These are phyloP conservation scores for Medicago ruthenica DNA, from an alignment of 306 rosid species.

Conservation along the genomic window DNA sequence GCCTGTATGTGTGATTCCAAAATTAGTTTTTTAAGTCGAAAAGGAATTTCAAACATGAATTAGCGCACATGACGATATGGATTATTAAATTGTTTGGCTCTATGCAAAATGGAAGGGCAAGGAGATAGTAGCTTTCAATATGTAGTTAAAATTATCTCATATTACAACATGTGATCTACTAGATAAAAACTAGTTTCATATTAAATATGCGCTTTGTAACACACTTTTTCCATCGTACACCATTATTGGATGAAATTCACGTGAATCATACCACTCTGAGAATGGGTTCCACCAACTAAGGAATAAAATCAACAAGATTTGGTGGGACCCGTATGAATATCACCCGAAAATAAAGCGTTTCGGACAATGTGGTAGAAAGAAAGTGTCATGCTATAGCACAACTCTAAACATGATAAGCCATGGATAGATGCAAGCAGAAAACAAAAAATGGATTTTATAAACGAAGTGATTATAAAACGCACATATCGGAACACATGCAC, in stretches of 20 bases:
- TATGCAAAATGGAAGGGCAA: constrained; percentile 28
- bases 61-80: constrained; percentile 17
- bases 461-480: constrained; percentile 7
- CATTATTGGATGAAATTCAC: background rate
- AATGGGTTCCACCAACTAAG: background rate
- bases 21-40: constrained; percentile 37
- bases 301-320: background rate
- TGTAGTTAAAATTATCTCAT: no score
- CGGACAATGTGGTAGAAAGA: background rate
- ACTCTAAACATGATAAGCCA: background rate
- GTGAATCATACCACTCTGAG: background rate
- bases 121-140: constrained; percentile 3
- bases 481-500: background rate
- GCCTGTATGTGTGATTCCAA: constrained; percentile 48
- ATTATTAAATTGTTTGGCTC: constrained; percentile 21
- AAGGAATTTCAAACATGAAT: constrained; percentile 4
- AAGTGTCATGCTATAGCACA: background rate
- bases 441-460: constrained; percentile 13
- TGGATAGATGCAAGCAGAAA: constrained; percentile 22
- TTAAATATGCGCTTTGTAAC: background rate
- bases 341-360: background rate
- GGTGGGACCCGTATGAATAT: background rate
- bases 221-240: background rate
- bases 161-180: no score
- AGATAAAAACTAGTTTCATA: no score